Percentiles rank a stretch among this genome's conserved stretches.
phyloP scores from a whole-genome alignment of 108 stramenopile species.

The Cylindrotheca closterium region DNA sequence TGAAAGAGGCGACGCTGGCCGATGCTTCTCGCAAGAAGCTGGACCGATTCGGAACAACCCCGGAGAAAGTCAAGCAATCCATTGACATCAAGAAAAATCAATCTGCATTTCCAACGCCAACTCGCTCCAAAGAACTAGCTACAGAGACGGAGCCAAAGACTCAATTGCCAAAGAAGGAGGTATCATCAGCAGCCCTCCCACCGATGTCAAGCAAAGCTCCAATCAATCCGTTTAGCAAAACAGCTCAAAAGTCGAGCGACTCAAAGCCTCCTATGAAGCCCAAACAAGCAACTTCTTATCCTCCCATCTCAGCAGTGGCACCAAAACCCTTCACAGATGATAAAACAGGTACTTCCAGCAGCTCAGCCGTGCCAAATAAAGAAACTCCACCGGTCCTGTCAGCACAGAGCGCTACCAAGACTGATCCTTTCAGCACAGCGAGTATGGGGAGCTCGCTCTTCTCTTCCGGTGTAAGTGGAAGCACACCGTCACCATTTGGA shows the following conservation, averaged over 20 bases:
- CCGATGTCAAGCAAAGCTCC: constrained; percentile 60
- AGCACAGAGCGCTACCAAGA: too few relatives aligned
- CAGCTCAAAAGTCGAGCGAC: constrained; percentile 4
- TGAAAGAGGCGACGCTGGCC: constrained; percentile 50
- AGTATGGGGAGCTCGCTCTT: neutral
- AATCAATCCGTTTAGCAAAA: constrained; percentile 28
- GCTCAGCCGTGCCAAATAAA: too few relatives aligned
- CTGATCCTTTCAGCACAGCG: too few relatives aligned
- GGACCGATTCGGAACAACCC: constrained; percentile 69
- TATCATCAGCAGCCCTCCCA: constrained; percentile 35
- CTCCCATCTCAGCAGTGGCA: constrained; percentile 7
- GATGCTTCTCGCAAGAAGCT: constrained; percentile 59
- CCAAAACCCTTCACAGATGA: constrained; percentile 27
- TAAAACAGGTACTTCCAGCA: too few relatives aligned
- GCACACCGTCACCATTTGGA: neutral
- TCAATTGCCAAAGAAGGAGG: neutral
- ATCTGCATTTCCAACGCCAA: neutral
- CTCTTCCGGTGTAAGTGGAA: constrained; percentile 19
- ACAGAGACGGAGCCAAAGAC: neutral
- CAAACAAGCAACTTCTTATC: constrained; percentile 23
- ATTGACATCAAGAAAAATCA: constrained; percentile 39
- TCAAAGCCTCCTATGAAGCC: constrained; percentile 10
- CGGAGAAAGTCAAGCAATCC: constrained; percentile 59
- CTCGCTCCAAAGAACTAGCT: neutral
- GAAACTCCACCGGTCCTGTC: too few relatives aligned